phyloP scores from a whole-genome alignment of 768 basidiomycete genomes.

The Kwoniella europaea region DNA sequence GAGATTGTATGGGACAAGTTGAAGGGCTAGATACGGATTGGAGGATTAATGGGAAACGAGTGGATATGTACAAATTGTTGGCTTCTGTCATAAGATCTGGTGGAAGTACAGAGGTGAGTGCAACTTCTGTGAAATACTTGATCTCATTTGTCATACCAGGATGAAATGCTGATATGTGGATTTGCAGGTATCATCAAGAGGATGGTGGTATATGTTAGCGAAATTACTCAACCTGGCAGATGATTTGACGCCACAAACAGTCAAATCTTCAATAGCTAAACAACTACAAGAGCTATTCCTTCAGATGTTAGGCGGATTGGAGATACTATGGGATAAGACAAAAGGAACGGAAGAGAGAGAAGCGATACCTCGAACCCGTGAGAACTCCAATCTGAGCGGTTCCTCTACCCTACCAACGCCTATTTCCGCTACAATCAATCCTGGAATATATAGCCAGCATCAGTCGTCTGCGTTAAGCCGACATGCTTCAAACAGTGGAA shows the following conservation, averaged over 20 bases:
- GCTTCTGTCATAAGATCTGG: constrained; percentile 32
- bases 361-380: constrained; percentile 5
- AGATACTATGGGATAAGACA: constrained; percentile 44
- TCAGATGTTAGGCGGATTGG: constrained; percentile 30
- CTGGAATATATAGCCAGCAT: not conserved
- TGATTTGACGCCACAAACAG: constrained; percentile 8
- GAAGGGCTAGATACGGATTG: constrained; percentile 33
- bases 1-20: constrained; percentile 26
- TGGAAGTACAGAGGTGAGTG: constrained; percentile 35
- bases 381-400: not conserved
- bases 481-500: not conserved
- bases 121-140: not conserved
- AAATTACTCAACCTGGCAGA: constrained; percentile 22
- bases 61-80: constrained; percentile 41
- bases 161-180: not conserved
- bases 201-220: constrained; percentile 40
- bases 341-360: constrained; percentile 29
- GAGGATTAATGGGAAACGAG: constrained; percentile 26
- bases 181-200: constrained; percentile 24
- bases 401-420: not conserved
- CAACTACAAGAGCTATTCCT: constrained; percentile 29
- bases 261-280: constrained; percentile 6
- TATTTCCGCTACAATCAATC: not conserved
- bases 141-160: not conserved
- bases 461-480: not conserved